Conservation (phyloP, 1,284 basidiomycete species). For the Puccinia coronata region DNA sequence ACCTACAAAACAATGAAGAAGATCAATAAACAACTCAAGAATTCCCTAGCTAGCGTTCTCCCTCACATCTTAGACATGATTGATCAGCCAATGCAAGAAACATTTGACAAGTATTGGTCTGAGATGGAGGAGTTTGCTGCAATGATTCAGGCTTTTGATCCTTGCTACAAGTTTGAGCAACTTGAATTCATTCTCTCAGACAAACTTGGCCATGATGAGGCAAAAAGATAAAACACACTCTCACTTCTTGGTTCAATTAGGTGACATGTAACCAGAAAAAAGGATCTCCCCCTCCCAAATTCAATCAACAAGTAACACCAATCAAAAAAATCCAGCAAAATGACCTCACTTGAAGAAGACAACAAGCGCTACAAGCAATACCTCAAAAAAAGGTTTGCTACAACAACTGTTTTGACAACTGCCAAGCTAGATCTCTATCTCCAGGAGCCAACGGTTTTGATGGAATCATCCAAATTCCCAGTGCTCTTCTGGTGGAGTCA, state of each 20-base stretch:
- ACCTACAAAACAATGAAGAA: too few species aligned
- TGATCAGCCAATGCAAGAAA: neutral
- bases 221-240: neutral
- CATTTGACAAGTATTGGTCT: neutral
- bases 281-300: neutral
- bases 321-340: neutral
- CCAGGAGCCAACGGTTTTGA: neutral
- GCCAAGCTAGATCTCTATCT: conserved; percentile 1
- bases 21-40: neutral
- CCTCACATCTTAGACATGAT: neutral
- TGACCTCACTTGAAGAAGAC: neutral
- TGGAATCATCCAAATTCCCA: neutral
- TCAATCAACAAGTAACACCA: neutral
- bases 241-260: neutral
- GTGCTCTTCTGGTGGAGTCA: neutral
- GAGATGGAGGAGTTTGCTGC: neutral
- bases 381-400: neutral
- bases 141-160: neutral
- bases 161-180: neutral
- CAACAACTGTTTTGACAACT: neutral
- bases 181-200: neutral
- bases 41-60: too few species aligned
- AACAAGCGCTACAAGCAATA: neutral
- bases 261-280: neutral
- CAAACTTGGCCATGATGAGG: neutral